Evolutionary conservation across 2,329 filamentous ascomycete species (phyloP), one percentile per base, ranked within the genome.

Genomic region (Xylariaceae sp.): DNA sequence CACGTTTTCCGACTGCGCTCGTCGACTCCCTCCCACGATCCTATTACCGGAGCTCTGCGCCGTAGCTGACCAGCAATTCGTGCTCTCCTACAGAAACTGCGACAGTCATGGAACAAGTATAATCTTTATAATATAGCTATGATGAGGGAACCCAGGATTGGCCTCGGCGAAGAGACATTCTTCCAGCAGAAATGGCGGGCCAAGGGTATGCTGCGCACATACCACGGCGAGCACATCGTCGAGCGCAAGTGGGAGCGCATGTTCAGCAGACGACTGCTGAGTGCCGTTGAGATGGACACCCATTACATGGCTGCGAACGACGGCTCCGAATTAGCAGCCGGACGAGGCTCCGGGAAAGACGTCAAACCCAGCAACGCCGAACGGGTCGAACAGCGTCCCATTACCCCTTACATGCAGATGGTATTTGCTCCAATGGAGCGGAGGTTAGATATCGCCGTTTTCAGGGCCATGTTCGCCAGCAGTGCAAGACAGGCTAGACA

Each of bases 181-280:
- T 99, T 95, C 80, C 92, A 97, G 79, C 92, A 97, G 74, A 99
- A 99, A 86, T 99, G 92, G 92, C 73, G 75, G 1, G 89, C 92
- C 66, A 99, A 99, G 74, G 84, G 91, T 19, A 71, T 85, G 60
- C 83, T 89, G 40, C 86, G 94, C 62, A 85, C 81, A 59, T 99
- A 97, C 73, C 94, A 99, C 75, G 94, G 92, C 72, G 92, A 96
- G 70, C 89, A 96, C 68, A 86, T 99, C 63, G 85, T 86, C 61
- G 94, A 99, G 76, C 85, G 88, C 70, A 87, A 94, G 75, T 99
- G 94, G 94, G 81, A 88, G 73, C 88, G 88, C 69, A 92, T 96
- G 81, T 99, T 99, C 76, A 86, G 83, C 63, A 83, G 88, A 61
- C 86, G 87, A 63, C 78, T 96, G 56, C 83, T 87, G 55, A 86